phyloP scores from a whole-genome alignment of 192 early-diverging fungal species.

The Entomortierella chlamydospora region DNA sequence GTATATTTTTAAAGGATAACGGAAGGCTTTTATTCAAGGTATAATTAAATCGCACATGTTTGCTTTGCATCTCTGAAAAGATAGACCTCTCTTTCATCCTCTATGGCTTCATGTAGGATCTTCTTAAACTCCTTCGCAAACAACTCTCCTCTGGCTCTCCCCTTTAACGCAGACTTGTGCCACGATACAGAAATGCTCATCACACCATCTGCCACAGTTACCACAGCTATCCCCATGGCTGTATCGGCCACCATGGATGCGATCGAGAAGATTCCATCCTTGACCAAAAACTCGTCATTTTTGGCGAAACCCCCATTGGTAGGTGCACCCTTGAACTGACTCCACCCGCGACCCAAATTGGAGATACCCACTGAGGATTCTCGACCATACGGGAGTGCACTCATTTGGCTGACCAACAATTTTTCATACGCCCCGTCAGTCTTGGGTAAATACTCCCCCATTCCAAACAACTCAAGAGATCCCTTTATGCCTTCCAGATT shows the following conservation, averaged over 20 bases:
- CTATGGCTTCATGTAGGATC: constrained; percentile 26
- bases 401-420: constrained; percentile 24
- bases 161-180: constrained; percentile 28
- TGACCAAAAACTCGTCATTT: neutral
- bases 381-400: constrained; percentile 35
- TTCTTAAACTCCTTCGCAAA: constrained; percentile 23
- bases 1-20: too few species aligned
- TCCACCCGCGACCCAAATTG: constrained; percentile 33
- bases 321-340: neutral
- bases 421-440: constrained; percentile 32
- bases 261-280: constrained; percentile 32
- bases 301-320: neutral
- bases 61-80: constrained; percentile 1
- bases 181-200: constrained; percentile 27
- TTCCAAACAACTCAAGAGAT: constrained; percentile 40
- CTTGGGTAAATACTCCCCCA: constrained; percentile 16
- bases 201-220: neutral
- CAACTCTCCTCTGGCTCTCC: constrained; percentile 12
- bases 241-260: constrained; percentile 30
- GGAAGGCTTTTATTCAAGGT: too few species aligned
- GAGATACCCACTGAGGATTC: constrained; percentile 35
- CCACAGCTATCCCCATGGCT: constrained; percentile 36
- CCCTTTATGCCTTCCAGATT: constrained; percentile 16
- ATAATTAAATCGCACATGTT: too few species aligned
- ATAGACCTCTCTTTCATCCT: constrained; percentile 8